phyloP scores from a whole-genome alignment of 106 monocot species.

The Phalaenopsis aphrodite region DNA sequence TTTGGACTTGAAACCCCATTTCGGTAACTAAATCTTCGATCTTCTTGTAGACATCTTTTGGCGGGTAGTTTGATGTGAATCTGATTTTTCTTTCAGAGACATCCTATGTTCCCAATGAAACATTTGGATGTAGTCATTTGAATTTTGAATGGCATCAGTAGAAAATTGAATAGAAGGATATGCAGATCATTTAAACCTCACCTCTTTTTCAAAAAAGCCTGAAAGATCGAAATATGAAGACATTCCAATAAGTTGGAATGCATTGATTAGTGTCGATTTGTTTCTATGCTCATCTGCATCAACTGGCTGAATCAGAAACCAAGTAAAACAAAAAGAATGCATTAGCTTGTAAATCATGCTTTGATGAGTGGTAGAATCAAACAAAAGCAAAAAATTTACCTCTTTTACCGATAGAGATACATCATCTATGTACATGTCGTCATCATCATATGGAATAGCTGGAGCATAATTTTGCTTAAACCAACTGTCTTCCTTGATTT shows the following conservation, averaged over 20 bases:
- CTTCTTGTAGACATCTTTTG: constrained; percentile 55
- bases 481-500: constrained; percentile 81
- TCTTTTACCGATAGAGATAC: constrained; percentile 11
- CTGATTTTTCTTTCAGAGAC: constrained; percentile 79
- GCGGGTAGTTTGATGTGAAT: constrained; percentile 68
- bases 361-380: neutral
- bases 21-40: constrained; percentile 56
- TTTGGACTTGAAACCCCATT: constrained; percentile 75
- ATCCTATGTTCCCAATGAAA: constrained; percentile 33
- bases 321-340: neutral
- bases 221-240: constrained; percentile 88
- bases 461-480: constrained; percentile 78
- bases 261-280: constrained; percentile 51
- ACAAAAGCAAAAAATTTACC: constrained; percentile 26
- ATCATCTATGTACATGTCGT: constrained; percentile 10
- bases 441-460: constrained; percentile 56
- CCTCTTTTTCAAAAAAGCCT: constrained; percentile 93
- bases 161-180: neutral
- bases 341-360: too few relatives aligned
- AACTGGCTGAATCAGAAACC: constrained; percentile 17
- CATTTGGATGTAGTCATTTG: neutral
- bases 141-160: too few relatives aligned
- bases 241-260: constrained; percentile 92
- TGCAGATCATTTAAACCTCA: constrained; percentile 1
- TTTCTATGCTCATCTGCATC: constrained; percentile 22